A percentile compares a stretch with the other conserved stretches of the same genome.
Evolutionary conservation across 495 filamentous ascomycete genomes (phyloP).

Genomic region (Penicillium mononematosum): DNA sequence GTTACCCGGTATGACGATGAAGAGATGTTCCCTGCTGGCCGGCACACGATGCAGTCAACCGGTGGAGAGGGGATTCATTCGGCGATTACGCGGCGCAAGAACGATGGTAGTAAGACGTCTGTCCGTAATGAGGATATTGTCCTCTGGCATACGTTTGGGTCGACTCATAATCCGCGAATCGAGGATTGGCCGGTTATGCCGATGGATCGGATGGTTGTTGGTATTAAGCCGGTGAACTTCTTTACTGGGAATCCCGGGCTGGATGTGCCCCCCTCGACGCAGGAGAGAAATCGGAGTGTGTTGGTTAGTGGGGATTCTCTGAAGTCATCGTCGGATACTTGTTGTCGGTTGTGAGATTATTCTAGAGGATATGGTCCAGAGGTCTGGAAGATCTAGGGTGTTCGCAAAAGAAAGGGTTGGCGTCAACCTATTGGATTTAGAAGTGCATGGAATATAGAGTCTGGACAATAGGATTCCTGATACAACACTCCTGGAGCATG

Average conservation of each 20-base stretch:
- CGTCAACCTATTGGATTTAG: too few species aligned
- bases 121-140: slow-evolving; percentile 53
- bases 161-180: slow-evolving; percentile 57
- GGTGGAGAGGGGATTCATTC: slow-evolving; percentile 48
- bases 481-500: too few species aligned
- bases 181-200: slow-evolving; percentile 70
- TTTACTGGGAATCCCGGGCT: slow-evolving; percentile 66
- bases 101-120: slow-evolving; percentile 26
- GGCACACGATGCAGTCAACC: slow-evolving; percentile 80
- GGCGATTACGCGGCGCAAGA: slow-evolving; percentile 16
- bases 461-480: too few species aligned
- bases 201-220: slow-evolving; percentile 41
- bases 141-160: slow-evolving; percentile 56
- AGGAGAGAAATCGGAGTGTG: too few species aligned
- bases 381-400: too few species aligned
- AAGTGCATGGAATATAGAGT: too few species aligned
- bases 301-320: too few species aligned
- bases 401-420: too few species aligned
- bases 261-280: slow-evolving; percentile 23
- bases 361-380: too few species aligned
- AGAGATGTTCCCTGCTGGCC: slow-evolving; percentile 76
- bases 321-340: too few species aligned
- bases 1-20: slow-evolving; percentile 72
- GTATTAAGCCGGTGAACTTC: slow-evolving; percentile 71
- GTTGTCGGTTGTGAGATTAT: too few species aligned